Evolutionary conservation across 371 early-diverging fungal species (phyloP).

Genomic region (Actinomucor elegans): DNA sequence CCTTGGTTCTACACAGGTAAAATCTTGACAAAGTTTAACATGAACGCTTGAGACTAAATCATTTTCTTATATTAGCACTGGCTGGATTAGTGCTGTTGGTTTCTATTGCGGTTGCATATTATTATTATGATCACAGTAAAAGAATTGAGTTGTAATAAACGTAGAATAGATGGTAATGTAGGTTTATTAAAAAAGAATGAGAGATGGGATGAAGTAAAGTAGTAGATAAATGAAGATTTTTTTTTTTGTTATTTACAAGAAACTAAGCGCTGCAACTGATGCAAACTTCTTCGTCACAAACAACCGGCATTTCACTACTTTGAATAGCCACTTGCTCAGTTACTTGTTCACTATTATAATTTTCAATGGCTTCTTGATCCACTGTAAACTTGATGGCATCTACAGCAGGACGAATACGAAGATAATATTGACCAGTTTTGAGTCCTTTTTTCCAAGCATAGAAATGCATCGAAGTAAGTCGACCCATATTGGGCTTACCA

Average conservation of each 20-base stretch:
- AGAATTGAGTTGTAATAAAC: no score
- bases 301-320: slow-evolving; percentile 70
- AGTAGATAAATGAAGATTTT: no score
- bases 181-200: no score
- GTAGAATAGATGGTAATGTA: no score
- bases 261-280: slow-evolving; percentile 86
- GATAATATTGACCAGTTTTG: slow-evolving; percentile 99
- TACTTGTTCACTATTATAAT: slow-evolving; percentile 17
- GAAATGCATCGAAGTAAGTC: slow-evolving; percentile 98
- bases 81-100: background rate
- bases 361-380: slow-evolving; percentile 58
- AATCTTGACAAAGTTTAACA: no score
- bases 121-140: background rate
- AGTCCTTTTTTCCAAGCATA: slow-evolving; percentile 99
- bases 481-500: slow-evolving; percentile 87
- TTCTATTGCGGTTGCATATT: background rate
- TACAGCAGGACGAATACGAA: slow-evolving; percentile 96
- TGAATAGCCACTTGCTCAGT: slow-evolving; percentile 6
- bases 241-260: no score
- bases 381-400: slow-evolving; percentile 97
- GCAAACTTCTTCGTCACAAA: slow-evolving; percentile 90
- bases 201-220: no score
- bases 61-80: background rate
- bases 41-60: no score
- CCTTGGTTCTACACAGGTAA: slow-evolving; percentile 12